Evolutionary conservation across 192 early-diverging fungal species (phyloP).

Genomic region (Geranomyces michiganensis): DNA sequence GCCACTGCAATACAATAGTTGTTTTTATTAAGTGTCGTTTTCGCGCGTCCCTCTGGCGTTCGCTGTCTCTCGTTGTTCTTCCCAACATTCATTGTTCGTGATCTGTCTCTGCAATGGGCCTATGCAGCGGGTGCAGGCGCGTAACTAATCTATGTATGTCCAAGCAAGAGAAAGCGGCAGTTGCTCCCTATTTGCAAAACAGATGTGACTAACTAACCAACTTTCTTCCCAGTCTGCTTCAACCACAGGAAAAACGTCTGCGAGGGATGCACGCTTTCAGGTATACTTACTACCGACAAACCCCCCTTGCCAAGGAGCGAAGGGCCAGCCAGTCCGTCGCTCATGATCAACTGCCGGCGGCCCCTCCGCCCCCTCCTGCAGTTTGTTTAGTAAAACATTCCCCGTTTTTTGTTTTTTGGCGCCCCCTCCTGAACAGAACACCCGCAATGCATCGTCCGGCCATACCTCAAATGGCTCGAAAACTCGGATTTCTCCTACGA

Average conservation of each 20-base stretch:
- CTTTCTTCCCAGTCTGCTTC: conserved; percentile 57
- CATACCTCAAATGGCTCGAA: conserved; percentile 63
- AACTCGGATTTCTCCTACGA: conserved; percentile 56
- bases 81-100: no score
- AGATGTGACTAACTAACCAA: background rate
- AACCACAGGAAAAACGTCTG: conserved; percentile 62
- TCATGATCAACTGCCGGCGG: background rate
- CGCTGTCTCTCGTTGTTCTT: no score
- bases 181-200: background rate
- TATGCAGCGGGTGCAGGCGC: conserved; percentile 55
- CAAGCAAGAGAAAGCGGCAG: no score
- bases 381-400: no score
- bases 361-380: background rate
- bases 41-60: no score
- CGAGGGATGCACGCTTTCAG: conserved; percentile 54
- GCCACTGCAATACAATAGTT: no score
- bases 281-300: conserved; percentile 12
- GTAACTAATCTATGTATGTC: conserved; percentile 57
- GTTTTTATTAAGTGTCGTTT: no score
- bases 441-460: conserved; percentile 39
- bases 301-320: no score
- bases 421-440: conserved; percentile 12
- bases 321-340: no score
- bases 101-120: conserved; percentile 43
- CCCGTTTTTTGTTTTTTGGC: background rate